These are phyloP conservation scores for Magnolia sinica DNA, from an alignment of 164 flowering plant species.

Conservation along the genomic window DNA sequence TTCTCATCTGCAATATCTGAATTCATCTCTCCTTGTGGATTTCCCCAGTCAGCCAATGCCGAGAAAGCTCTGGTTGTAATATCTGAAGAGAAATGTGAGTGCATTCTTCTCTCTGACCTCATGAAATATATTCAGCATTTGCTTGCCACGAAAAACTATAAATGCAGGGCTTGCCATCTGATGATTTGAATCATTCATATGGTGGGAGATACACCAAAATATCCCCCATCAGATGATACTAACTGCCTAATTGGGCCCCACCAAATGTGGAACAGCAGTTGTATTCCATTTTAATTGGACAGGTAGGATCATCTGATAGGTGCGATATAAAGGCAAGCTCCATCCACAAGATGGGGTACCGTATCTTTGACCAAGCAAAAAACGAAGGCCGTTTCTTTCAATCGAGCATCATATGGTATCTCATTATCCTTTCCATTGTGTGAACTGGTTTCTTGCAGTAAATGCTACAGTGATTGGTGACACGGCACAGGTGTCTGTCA, in stretches of 20 bases:
- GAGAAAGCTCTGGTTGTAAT: slow-evolving; percentile 15
- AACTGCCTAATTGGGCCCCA: background rate
- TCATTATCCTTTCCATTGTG: background rate
- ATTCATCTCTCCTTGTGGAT: slow-evolving; percentile 17
- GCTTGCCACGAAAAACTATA: background rate
- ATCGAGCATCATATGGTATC: background rate
- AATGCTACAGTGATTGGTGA: slow-evolving; percentile 18
- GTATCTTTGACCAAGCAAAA: background rate
- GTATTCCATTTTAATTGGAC: background rate
- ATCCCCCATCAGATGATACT: background rate
- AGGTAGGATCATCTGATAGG: background rate
- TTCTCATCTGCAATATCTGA: background rate
- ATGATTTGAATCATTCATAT: background rate
- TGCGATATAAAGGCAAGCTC: background rate
- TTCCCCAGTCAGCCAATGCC: slow-evolving; percentile 13
- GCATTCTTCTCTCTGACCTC: slow-evolving; percentile 2
- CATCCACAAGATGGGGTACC: background rate
- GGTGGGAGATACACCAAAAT: background rate
- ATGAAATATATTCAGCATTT: background rate
- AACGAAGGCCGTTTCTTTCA: background rate
- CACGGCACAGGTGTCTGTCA: slow-evolving; percentile 7
- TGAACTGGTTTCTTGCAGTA: slow-evolving; percentile 22
- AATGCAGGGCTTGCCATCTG: background rate
- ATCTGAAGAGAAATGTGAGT: slow-evolving; percentile 27
- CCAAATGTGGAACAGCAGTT: background rate